Evolutionary conservation across 805 yeast genomes (phyloP), one percentile per base, ranked within the genome.

Genomic region (Yamadazyma nakazawae): DNA sequence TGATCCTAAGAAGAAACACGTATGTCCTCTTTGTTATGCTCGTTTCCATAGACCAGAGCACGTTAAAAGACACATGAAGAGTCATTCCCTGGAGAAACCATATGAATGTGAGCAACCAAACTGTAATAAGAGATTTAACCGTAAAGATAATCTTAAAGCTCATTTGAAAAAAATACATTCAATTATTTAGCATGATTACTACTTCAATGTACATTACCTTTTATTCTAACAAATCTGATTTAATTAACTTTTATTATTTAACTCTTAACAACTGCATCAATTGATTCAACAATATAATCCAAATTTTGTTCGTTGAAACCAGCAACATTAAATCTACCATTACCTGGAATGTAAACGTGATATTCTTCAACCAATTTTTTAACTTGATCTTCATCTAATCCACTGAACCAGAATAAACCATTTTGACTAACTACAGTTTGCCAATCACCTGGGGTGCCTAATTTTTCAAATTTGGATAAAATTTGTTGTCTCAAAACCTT

Each of bases 31-130:
- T 36, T 82, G 88, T 58, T 79, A 76, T 40, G 73, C 81, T 34
- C 63, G 76, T 42, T 82, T 82, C 68, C 88, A 82, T 59, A 63
- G 86, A 52, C 85, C 89, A 2, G 89, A 83, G 56, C 89, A 83
- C 61, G 89, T 83, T 25, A 83, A 80, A 59, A 61, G 88, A 51
- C 82, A 80, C 56, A 70, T 80, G 76, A 73, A 80, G 57, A 70
- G 79, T 37, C 84, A 80, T 60, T 74, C 81, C 5, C 66, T 76
- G 10, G 84, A 79, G 52, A 79, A 79, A 55, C 84, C 84, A 7
- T 80, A 70, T 54, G 73, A 68, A 48, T 80, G 84, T 58, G 75
- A 77, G 42, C 74, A 74, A 53, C 67, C 67, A 3, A 66, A 71
- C 34, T 80, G 84, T 59, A 77, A 77, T 19, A 78, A 79, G 59